Evolutionary conservation across 805 yeast species (phyloP), one percentile per base, ranked within the genome.

Genomic region (Tetrapisispora iriomotensis): DNA sequence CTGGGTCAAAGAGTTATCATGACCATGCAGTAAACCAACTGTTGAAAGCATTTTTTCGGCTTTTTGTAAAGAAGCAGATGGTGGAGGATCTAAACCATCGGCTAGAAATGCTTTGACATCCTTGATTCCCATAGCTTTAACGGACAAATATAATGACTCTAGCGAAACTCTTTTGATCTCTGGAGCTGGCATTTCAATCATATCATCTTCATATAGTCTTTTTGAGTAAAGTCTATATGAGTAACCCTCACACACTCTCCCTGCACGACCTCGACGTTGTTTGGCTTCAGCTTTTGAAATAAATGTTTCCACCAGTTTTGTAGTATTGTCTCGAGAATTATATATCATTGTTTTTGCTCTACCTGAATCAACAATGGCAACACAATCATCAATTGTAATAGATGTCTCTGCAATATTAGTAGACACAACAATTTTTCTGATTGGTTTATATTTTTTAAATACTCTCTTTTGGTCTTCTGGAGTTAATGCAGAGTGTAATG

Each of bases 361-460:
- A 2, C 98, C 98, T 1, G 83, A 65, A 54, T 90, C 97, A 31
- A 90, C 72, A 1, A 90, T 96, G 0, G 78, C 94, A 9, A 87
- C 95, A 60, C 90, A 84, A 60, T 90, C 98, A 13, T 95, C 85
- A 40, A 90, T 90, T 1, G 98, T 90, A 47, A 90, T 87, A 13
- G 98, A 90, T 0, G 98, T 90, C 62, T 90, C 98, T 0, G 98
- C 98, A 43, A 90, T 84, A 55, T 90, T 88, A 0, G 98, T 90
- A 1, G 95, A 75, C 0, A 82, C 90, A 10, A 90, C 87, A 28
- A 90, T 72, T 49, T 90, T 90, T 45, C 96, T 68, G 12, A 78
- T 79, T 0, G 43, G 46, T 0, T 77, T 72, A 3, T 84, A 74
- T 2, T 50, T 48, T 29, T 61, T 65, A 56, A 90, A 90, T 1